Percentiles rank a stretch among this genome's conserved stretches.
These are phyloP conservation scores for Penicillium arizonense DNA, from an alignment of 495 filamentous ascomycete species.

Conservation along the genomic window DNA sequence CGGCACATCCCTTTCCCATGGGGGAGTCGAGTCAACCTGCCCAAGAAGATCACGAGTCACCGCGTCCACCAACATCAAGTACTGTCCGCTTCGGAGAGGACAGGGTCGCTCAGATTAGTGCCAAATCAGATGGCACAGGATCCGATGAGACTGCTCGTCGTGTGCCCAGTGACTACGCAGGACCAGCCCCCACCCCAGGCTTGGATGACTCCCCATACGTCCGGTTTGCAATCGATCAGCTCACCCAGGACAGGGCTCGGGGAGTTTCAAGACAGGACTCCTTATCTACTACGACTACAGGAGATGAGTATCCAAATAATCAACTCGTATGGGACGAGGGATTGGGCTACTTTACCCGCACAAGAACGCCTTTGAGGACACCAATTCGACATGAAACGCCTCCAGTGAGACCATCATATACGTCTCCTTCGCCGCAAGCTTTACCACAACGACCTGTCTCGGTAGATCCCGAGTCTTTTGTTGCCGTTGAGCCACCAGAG, in stretches of 20 bases:
- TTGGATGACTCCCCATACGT: slow-evolving; percentile 69
- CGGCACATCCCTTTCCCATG: background rate
- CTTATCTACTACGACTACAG: slow-evolving; percentile 32
- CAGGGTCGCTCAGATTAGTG: slow-evolving; percentile 26
- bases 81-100: slow-evolving; percentile 40
- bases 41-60: slow-evolving; percentile 16
- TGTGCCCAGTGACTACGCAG: slow-evolving; percentile 34
- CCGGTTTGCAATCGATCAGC: slow-evolving; percentile 69
- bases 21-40: slow-evolving; percentile 14
- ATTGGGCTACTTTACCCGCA: slow-evolving; percentile 44
- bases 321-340: slow-evolving; percentile 51
- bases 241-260: slow-evolving; percentile 61
- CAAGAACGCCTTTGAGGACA: slow-evolving; percentile 23
- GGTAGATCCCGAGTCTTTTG: slow-evolving; percentile 48
- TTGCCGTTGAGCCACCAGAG: slow-evolving; percentile 48
- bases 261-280: slow-evolving; percentile 33
- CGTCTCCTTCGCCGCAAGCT: slow-evolving; percentile 26
- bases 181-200: slow-evolving; percentile 56
- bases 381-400: slow-evolving; percentile 22
- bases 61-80: slow-evolving; percentile 26
- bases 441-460: slow-evolving; percentile 31
- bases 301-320: slow-evolving; percentile 47
- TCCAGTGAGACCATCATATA: slow-evolving; percentile 13
- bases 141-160: slow-evolving; percentile 29
- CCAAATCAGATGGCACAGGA: slow-evolving; percentile 20